phyloP scores from a whole-genome alignment of 805 yeast genomes.

The Millerozyma acaciae region DNA sequence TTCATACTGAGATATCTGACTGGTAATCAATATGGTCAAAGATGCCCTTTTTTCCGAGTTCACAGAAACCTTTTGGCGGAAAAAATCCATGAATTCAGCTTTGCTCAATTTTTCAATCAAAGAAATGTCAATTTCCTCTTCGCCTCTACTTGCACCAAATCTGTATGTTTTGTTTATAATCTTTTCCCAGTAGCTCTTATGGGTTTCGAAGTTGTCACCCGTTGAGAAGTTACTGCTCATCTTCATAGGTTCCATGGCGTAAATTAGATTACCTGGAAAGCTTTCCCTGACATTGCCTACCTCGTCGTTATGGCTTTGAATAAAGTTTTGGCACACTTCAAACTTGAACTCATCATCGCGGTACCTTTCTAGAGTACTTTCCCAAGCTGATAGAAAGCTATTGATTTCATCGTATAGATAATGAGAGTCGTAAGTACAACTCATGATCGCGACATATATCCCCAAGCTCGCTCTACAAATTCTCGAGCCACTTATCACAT shows the following conservation, averaged over 20 bases:
- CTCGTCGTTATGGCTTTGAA: constrained; percentile 13
- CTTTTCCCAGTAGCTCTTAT: constrained; percentile 48
- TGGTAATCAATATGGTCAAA: constrained; percentile 10
- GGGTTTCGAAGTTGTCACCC: constrained; percentile 24
- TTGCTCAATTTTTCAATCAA: constrained; percentile 29
- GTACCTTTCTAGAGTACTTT: constrained; percentile 21
- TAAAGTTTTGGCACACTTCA: constrained; percentile 34
- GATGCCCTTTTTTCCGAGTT: constrained; percentile 12
- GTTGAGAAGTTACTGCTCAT: constrained; percentile 22
- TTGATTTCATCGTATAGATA: constrained; percentile 45
- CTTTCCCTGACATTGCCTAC: constrained; percentile 8
- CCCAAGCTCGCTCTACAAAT: constrained; percentile 52
- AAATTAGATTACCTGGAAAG: constrained; percentile 20
- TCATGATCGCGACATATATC: constrained; percentile 53
- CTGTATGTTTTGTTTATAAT: constrained; percentile 42
- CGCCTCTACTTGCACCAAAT: constrained; percentile 30
- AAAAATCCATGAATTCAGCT: constrained; percentile 11
- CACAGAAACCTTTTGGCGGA: constrained; percentile 10
- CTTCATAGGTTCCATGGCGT: constrained; percentile 20
- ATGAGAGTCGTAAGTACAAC: constrained; percentile 42
- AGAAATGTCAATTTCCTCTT: constrained; percentile 30
- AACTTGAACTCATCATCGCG: constrained; percentile 33
- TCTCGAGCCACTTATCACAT: constrained; percentile 54
- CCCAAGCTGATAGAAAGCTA: constrained; percentile 43
- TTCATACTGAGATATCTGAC: constrained; percentile 7